A percentile compares a stretch with the other conserved stretches of the same genome.
These are phyloP conservation scores for Myochromella boudieri DNA, from an alignment of 768 basidiomycete species.

Conservation along the genomic window DNA sequence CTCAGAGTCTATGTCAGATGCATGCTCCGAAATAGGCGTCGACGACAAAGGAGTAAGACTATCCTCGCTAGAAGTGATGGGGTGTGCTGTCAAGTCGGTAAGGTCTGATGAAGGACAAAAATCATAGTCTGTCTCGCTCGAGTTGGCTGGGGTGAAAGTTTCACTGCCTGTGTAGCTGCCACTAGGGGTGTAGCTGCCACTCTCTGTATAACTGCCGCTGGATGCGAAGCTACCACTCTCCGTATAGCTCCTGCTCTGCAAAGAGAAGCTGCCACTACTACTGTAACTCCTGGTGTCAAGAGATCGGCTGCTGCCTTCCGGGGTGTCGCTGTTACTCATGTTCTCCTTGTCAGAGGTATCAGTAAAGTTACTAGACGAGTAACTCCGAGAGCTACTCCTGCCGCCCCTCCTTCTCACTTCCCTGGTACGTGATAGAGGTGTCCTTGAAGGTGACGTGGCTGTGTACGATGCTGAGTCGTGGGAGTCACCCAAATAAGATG, in stretches of 20 bases:
- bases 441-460: conserved; percentile 48
- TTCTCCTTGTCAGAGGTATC: conserved; percentile 61
- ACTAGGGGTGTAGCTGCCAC: conserved; percentile 13
- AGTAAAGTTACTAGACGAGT: conserved; percentile 37
- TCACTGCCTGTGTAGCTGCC: conserved; percentile 21
- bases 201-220: conserved; percentile 17
- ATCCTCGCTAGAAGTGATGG: conserved; percentile 28
- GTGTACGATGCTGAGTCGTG: conserved; percentile 39
- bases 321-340: conserved; percentile 22
- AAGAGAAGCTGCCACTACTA: conserved; percentile 22
- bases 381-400: conserved; percentile 38
- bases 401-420: conserved; percentile 56
- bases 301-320: conserved; percentile 28
- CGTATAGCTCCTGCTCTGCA: conserved; percentile 5
- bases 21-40: conserved; percentile 28
- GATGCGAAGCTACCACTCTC: conserved; percentile 27
- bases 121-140: conserved; percentile 53
- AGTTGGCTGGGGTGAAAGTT: conserved; percentile 34
- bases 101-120: conserved; percentile 53
- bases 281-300: conserved; percentile 22
- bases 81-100: conserved; percentile 35
- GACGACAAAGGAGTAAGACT: conserved; percentile 33
- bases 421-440: conserved; percentile 52
- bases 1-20: conserved; percentile 35
- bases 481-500: conserved; percentile 58